Evolutionary conservation across 495 filamentous ascomycete genomes (phyloP).

Genomic region (Penicillium parvum): DNA sequence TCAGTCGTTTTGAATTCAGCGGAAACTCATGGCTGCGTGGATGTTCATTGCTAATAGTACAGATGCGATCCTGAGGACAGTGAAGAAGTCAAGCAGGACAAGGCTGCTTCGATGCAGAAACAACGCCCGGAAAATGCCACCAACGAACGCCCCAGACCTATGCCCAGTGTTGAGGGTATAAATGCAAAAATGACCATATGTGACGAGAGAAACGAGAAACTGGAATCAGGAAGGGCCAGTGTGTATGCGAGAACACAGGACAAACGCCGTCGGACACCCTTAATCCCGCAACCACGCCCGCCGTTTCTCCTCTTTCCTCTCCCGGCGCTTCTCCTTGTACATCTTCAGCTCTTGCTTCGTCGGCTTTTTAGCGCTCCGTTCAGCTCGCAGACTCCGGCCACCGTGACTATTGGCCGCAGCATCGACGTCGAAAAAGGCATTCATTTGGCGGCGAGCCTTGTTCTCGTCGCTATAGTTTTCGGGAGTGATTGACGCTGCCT

Average conservation of each 20-base stretch:
- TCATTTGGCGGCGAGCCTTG: slow-evolving; percentile 84
- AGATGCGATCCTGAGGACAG: no score
- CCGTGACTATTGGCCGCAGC: slow-evolving; percentile 91
- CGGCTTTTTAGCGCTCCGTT: slow-evolving; percentile 79
- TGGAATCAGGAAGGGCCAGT: no score
- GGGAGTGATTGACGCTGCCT: slow-evolving; percentile 56
- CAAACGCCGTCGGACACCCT: no score
- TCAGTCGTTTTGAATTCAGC: background rate
- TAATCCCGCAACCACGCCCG: slow-evolving; percentile 82
- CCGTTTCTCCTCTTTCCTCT: slow-evolving; percentile 92
- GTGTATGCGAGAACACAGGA: slow-evolving; percentile 12
- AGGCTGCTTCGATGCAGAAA: slow-evolving; percentile 18
- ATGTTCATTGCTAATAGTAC: slow-evolving; percentile 6
- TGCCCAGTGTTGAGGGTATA: slow-evolving; percentile 17
- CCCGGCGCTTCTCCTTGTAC: slow-evolving; percentile 68
- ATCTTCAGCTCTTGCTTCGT: slow-evolving; percentile 76
- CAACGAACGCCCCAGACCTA: slow-evolving; percentile 22
- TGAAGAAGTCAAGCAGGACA: background rate
- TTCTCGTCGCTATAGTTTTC: slow-evolving; percentile 84
- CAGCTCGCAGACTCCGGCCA: slow-evolving; percentile 85
- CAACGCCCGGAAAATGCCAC: slow-evolving; percentile 5
- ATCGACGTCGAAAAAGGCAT: slow-evolving; percentile 96
- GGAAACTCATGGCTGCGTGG: background rate
- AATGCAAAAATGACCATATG: slow-evolving; percentile 17
- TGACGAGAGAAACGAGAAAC: no score